Base-by-base conservation (phyloP, 2,329 filamentous ascomycete genomes). In the Trematosphaeria pertusa region DNA sequence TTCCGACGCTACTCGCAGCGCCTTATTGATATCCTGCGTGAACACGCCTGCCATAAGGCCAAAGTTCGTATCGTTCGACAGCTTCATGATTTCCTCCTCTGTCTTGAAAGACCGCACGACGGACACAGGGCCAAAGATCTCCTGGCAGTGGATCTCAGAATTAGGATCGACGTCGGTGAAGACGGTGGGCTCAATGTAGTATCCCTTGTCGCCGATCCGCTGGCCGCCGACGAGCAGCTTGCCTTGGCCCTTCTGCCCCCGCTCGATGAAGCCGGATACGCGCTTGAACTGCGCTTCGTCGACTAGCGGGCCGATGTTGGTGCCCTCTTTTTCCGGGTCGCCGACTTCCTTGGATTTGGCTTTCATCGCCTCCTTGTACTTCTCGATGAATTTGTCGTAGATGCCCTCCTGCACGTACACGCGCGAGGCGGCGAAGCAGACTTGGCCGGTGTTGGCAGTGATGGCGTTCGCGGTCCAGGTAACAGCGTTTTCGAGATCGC, bases 401-500 rank as follows among this genome's bases (percentile, higher is more conserved):
- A 73, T 70, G 30, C 64, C 65, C 42, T 72, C 67, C 41, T 73
- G 71, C 2, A 73, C 70, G 46, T 71, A 73, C n/a, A 73, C 65
- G 12, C 70, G 64, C 11, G 60, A 66, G 6, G 67, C 67, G 14
- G 69, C 67, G 21, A 72, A 67, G 60, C 72, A 74, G 9, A 67
- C 65, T 45, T 74, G 71, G 5, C 71, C 72, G 1, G 70, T 70
- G 44, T 72, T 71, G 24, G 61, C 62, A 2, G 65, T 70, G 52
- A 72, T 72, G 22, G 62, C 67, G 33, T 70, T 68, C 7, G 62
- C 60, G 8, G 58, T 66, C 67, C 65, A 68, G 2, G 50, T 58
- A 1, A 73, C 65, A 1, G 72, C 73, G 15, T 76, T 73, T 4
- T 76, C 72, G 8, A 78, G 58, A 51, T 77, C 68, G 12, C 59